phyloP scores from a whole-genome alignment of 768 basidiomycete species.

The Boletus edulis region DNA sequence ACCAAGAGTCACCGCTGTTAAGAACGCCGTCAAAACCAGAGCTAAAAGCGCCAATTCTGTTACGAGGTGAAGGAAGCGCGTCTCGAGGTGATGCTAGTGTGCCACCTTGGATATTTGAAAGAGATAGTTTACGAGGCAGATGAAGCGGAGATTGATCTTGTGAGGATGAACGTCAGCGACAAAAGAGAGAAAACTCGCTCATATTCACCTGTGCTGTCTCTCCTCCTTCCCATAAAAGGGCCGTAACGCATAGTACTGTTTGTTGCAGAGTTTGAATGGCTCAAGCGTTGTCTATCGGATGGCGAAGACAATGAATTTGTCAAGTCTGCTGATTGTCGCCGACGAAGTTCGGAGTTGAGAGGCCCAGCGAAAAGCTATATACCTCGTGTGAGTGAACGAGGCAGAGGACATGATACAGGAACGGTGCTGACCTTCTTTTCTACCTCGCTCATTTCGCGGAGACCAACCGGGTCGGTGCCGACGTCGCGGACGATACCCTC shows the following conservation, averaged over 20 bases:
- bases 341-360: constrained; percentile 85
- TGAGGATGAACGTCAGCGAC: constrained; percentile 12
- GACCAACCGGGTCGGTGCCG: constrained; percentile 65
- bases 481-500: constrained; percentile 83
- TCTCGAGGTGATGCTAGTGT: constrained; percentile 61
- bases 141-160: constrained; percentile 58
- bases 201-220: constrained; percentile 64
- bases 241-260: constrained; percentile 63
- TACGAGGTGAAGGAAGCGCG: constrained; percentile 60
- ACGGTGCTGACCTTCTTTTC: constrained; percentile 76
- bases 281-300: constrained; percentile 59
- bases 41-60: constrained; percentile 52
- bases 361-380: constrained; percentile 71
- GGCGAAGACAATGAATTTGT: constrained; percentile 58
- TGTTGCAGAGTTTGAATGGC: constrained; percentile 46
- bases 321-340: constrained; percentile 77
- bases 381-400: constrained; percentile 28
- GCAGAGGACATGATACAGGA: constrained; percentile 6
- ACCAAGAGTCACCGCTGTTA: constrained; percentile 66
- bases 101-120: constrained; percentile 54
- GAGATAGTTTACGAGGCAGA: constrained; percentile 65
- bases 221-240: constrained; percentile 53
- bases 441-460: constrained; percentile 76
- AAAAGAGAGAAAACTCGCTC: neutral
- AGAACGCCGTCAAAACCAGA: constrained; percentile 75